Base-by-base conservation (phyloP, 169 alveolate species). In the Eimeria maxima region DNA sequence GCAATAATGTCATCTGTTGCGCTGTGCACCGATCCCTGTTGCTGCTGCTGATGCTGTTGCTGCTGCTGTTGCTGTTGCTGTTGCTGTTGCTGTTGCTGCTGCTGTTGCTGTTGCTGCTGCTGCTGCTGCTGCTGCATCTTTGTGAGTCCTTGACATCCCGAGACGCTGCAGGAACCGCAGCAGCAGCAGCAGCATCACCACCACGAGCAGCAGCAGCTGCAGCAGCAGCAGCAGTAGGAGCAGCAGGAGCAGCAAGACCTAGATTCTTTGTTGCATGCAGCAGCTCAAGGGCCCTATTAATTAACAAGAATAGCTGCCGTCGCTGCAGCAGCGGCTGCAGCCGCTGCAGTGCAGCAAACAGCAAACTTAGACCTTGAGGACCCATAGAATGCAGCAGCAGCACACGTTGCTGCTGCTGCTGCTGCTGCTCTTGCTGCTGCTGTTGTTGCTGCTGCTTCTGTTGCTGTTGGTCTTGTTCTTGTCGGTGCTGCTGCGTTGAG, bases 171-270 rank as follows among this genome's bases (percentile, higher is more conserved):
- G 47, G 38, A 22, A 57, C 60, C 47, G 42, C 60, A 13, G 67
- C 33, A 38, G 20, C 65, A 38, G 89, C 89, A 78, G 69, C 89
- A 78, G 65, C 67, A 38, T 53, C 89, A 24, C 0, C 65, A 47
- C 67, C 69, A 78, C 29, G 78, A 10, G 78, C 78, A 67, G 78
- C 45, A 24, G 42, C 78, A 67, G 78, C 78, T 14, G 42, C 78
- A 67, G 78, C 42, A 29, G 45, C 78, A 24, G 16, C 29, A 24
- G 42, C 78, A 67, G 78, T 3, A 29, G 45, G 11, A 24, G 16
- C 29, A 24, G 63, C 63, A 53, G 63, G 63, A 11, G 63, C 63
- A 53, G 63, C 63, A 53, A 53, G 63, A 53, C 63, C 63, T 53
- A 53, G 63, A 16, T 53, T 10, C n/a, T 67, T 13, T 29, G 78